Conservation (phyloP, 2,329 filamentous ascomycete genomes). For the Geoglossum cookeanum region DNA sequence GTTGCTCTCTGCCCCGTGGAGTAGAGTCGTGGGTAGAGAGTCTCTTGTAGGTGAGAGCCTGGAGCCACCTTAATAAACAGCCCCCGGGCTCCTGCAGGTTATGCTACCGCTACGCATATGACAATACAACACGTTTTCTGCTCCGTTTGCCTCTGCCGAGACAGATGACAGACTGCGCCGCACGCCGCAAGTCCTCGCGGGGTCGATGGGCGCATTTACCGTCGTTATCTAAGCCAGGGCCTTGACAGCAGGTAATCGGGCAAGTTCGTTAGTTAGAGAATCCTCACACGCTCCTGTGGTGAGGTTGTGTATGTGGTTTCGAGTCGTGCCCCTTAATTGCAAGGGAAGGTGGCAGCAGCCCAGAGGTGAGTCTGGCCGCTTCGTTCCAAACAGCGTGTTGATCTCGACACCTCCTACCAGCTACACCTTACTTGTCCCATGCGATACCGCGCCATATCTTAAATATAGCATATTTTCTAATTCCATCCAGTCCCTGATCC, state of each 20-base stretch:
- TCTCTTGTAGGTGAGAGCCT: too few species aligned
- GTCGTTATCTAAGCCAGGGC: background rate
- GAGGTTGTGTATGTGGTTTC: background rate
- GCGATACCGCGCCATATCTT: background rate
- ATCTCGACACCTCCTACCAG: background rate
- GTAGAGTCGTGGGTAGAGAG: too few species aligned
- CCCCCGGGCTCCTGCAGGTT: too few species aligned
- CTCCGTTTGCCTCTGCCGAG: background rate
- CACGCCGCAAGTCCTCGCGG: background rate
- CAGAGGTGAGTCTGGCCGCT: background rate
- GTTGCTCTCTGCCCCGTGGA: background rate
- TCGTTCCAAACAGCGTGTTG: background rate
- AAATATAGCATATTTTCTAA: background rate
- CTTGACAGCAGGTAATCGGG: background rate
- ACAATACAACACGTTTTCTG: constrained; percentile 1
- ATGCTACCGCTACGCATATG: background rate
- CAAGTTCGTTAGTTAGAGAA: background rate
- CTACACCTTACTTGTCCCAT: background rate
- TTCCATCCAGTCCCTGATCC: background rate
- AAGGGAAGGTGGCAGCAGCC: background rate
- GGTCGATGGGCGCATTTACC: background rate
- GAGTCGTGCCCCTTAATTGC: background rate
- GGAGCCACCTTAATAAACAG: too few species aligned
- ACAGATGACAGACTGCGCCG: background rate
- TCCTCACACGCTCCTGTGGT: background rate